A percentile compares a stretch with the other conserved stretches of the same genome.
Evolutionary conservation across 495 filamentous ascomycete genomes (phyloP).

Genomic region (Aspergillus haitiensis): DNA sequence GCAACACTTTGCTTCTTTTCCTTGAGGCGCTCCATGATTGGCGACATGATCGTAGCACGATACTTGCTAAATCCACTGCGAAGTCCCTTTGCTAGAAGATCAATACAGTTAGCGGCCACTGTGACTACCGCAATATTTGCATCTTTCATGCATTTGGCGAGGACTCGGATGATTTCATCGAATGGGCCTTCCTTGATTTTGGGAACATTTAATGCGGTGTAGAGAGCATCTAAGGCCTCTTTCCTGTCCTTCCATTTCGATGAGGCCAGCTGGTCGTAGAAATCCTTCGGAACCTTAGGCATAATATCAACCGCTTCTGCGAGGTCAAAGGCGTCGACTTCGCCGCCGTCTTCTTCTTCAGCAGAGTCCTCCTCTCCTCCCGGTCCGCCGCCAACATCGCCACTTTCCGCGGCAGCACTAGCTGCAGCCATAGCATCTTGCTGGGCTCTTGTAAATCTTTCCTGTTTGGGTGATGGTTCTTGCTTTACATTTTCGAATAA

Average conservation of each 20-base stretch:
- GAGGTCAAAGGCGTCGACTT: conserved; percentile 82
- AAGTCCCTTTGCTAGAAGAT: conserved; percentile 86
- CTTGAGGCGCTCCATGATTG: conserved; percentile 92
- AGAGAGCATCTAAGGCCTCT: conserved; percentile 84
- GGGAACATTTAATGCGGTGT: conserved; percentile 75
- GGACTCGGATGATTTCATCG: conserved; percentile 72
- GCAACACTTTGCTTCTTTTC: conserved; percentile 92
- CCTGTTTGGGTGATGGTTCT: conserved; percentile 84
- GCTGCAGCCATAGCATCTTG: conserved; percentile 76
- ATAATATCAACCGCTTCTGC: conserved; percentile 87
- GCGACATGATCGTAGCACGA: conserved; percentile 71
- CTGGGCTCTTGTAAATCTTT: conserved; percentile 83
- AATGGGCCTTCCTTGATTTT: conserved; percentile 90
- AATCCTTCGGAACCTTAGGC: conserved; percentile 78
- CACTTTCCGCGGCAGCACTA: conserved; percentile 58
- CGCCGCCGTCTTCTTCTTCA: conserved; percentile 72
- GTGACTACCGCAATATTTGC: conserved; percentile 95
- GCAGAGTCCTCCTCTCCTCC: conserved; percentile 56
- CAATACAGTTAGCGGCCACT: conserved; percentile 90
- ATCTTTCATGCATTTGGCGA: conserved; percentile 98
- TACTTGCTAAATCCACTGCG: conserved; percentile 78
- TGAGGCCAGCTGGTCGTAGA: conserved; percentile 77
- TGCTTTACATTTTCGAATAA: conserved; percentile 91
- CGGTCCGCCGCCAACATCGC: conserved; percentile 41
- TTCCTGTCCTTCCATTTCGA: conserved; percentile 99